These are phyloP conservation scores for Botrytis deweyae DNA, from an alignment of 2,329 filamentous ascomycete genomes.

Conservation along the genomic window DNA sequence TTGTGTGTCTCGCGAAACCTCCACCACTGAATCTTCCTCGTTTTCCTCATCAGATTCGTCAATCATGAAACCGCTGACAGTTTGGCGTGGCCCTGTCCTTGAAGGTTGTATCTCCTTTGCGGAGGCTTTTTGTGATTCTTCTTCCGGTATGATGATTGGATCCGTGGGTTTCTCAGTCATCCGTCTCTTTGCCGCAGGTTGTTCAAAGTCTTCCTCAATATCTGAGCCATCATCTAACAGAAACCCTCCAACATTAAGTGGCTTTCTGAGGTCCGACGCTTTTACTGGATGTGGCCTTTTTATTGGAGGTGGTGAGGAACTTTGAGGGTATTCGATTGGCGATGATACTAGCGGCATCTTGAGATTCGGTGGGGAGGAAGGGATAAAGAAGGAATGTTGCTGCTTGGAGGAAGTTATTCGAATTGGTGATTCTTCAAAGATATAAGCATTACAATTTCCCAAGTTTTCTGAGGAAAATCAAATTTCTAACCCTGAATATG, in stretches of 20 bases:
- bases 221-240: constrained; percentile 47
- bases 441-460: background rate
- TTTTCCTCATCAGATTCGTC: constrained; percentile 25
- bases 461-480: background rate
- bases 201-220: constrained; percentile 39
- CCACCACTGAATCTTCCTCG: constrained; percentile 1
- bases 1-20: constrained; percentile 12
- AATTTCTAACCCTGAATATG: constrained; percentile 35
- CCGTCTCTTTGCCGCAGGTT: constrained; percentile 46
- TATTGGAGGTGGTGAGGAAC: constrained; percentile 34
- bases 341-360: constrained; percentile 62
- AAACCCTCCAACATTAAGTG: constrained; percentile 46
- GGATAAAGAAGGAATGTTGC: constrained; percentile 3
- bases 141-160: background rate
- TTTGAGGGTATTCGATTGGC: constrained; percentile 46
- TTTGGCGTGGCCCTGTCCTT: constrained; percentile 4
- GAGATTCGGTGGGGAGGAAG: constrained; percentile 18
- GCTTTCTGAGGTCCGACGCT: constrained; percentile 37
- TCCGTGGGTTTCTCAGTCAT: constrained; percentile 41
- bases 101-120: background rate
- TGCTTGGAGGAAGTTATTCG: constrained; percentile 12
- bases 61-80: constrained; percentile 25
- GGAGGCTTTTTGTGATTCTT: background rate
- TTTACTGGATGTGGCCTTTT: constrained; percentile 44
- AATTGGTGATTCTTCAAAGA: constrained; percentile 4